Evolutionary conservation across 257 asterid species (phyloP).

Genomic region (Primulina tabacum): DNA sequence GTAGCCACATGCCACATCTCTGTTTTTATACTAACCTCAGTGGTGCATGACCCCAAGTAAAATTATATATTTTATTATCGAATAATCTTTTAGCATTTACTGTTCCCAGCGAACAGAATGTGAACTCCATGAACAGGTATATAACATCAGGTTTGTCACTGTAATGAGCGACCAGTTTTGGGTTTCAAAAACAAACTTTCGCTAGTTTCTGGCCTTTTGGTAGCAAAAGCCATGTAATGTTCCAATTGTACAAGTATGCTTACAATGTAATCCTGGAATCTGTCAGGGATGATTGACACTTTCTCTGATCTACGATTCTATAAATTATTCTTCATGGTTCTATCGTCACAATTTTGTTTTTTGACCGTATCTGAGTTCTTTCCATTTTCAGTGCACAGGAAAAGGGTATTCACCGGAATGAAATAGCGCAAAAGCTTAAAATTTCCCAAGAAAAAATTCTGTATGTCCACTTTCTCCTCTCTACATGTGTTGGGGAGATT

Average conservation of each 20-base stretch:
- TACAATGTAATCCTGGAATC: not conserved
- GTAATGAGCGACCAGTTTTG: not conserved
- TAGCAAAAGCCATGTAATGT: not conserved
- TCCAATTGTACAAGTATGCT: not conserved
- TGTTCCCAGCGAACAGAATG: not conserved
- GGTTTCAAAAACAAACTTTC: not conserved
- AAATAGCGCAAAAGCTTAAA: not conserved
- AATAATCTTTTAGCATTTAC: not conserved
- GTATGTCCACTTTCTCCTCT: not conserved
- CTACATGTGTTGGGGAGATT: not conserved
- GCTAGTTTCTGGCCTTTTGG: not conserved
- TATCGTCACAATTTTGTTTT: not conserved
- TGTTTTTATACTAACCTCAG: no score
- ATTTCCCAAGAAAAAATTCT: not conserved
- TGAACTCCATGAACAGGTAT: not conserved
- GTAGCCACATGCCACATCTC: no score
- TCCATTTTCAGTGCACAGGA: conserved; percentile 39
- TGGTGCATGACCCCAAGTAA: no score
- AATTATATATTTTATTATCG: no score
- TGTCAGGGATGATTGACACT: not conserved
- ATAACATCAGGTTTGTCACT: not conserved
- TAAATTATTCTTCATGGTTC: not conserved
- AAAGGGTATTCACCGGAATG: not conserved
- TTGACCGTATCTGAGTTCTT: conserved; percentile 6
- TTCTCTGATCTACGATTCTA: not conserved